phyloP scores from a whole-genome alignment of 768 basidiomycete genomes.

The Russula olivacea region DNA sequence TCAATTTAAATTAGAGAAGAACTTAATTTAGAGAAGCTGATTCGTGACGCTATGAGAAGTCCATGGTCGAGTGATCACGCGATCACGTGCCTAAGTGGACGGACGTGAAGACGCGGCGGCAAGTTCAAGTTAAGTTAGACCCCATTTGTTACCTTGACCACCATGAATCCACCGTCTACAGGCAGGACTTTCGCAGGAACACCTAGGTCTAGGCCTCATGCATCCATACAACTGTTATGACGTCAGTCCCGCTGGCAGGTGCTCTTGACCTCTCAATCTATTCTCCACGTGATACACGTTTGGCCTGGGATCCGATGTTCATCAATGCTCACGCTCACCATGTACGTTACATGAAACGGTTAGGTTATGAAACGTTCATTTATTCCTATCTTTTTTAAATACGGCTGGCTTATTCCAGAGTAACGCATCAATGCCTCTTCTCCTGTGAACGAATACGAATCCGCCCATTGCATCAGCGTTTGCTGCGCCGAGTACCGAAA shows the following conservation, averaged over 20 bases:
- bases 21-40: too few species aligned
- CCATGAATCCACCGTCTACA: neutral
- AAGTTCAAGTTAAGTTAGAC: too few species aligned
- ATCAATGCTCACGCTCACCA: neutral
- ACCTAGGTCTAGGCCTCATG: neutral
- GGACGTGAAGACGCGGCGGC: too few species aligned
- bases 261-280: neutral
- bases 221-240: neutral
- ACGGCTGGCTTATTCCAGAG: neutral
- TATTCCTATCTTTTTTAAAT: too few species aligned
- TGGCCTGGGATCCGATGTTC: neutral
- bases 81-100: too few species aligned
- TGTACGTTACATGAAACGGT: neutral
- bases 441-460: neutral
- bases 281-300: slow-evolving; percentile 16
- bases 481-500: neutral
- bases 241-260: neutral
- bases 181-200: neutral
- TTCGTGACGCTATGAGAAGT: too few species aligned
- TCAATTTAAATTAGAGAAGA: too few species aligned
- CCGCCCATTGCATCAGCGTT: neutral
- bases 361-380: neutral
- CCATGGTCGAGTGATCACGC: too few species aligned
- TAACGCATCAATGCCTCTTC: neutral
- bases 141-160: too few species aligned